Evolutionary conservation across 495 filamentous ascomycete species (phyloP).

Genomic region (Aspergillus leporis): DNA sequence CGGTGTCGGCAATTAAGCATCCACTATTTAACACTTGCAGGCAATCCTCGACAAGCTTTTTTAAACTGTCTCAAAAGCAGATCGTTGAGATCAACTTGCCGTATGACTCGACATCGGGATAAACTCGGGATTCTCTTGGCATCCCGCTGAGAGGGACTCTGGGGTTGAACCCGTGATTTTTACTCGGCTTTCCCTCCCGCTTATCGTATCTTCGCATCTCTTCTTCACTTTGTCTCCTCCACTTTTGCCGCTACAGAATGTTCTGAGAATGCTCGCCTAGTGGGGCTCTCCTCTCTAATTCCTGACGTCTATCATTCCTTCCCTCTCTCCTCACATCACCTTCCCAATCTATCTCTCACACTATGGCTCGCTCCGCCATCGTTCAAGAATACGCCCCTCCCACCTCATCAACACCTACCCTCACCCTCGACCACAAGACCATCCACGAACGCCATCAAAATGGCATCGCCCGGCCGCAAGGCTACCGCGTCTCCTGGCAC

Average conservation of each 20-base stretch:
- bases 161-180: background rate
- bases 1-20: background rate
- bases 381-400: constrained; percentile 70
- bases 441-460: constrained; percentile 66
- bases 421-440: constrained; percentile 64
- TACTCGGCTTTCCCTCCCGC: constrained; percentile 8
- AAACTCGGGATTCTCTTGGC: background rate
- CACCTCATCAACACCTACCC: constrained; percentile 58
- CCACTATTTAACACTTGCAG: background rate
- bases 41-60: background rate
- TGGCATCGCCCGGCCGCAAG: constrained; percentile 74
- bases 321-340: background rate
- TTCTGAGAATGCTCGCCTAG: constrained; percentile 2
- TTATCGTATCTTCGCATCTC: background rate
- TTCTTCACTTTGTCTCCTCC: constrained; percentile 12
- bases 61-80: background rate
- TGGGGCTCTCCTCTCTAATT: background rate
- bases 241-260: constrained; percentile 10
- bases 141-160: background rate
- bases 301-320: background rate
- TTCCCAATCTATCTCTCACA: constrained; percentile 4
- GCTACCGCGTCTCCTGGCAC: constrained; percentile 95
- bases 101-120: background rate
- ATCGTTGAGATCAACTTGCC: background rate
- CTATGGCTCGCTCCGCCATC: constrained; percentile 52